Conservation (phyloP, 2,329 filamentous ascomycete genomes). For the Colletotrichum horii region DNA sequence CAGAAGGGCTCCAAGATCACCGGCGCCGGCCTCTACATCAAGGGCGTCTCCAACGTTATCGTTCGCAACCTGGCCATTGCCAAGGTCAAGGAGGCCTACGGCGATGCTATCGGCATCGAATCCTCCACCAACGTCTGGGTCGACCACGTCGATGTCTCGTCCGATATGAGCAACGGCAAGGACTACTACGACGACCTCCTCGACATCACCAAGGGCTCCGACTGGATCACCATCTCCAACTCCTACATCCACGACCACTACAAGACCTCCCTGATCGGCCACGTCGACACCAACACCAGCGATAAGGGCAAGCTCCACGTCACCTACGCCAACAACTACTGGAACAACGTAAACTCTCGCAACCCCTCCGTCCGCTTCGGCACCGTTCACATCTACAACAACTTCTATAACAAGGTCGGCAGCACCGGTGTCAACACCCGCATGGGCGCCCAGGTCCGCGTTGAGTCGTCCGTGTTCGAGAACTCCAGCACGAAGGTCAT, state of each 20-base stretch:
- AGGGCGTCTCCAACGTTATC: constrained; percentile 61
- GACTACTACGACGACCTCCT: constrained; percentile 73
- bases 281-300: constrained; percentile 60
- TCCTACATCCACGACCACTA: constrained; percentile 52
- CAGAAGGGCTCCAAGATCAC: constrained; percentile 39
- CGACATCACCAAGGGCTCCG: constrained; percentile 66
- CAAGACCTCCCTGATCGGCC: constrained; percentile 65
- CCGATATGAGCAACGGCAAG: constrained; percentile 64
- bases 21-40: constrained; percentile 58
- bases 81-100: constrained; percentile 59
- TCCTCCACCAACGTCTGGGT: constrained; percentile 66
- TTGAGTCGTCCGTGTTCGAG: constrained; percentile 59
- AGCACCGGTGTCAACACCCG: constrained; percentile 59
- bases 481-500: constrained; percentile 41
- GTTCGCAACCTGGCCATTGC: constrained; percentile 65
- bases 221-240: constrained; percentile 61
- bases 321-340: constrained; percentile 72
- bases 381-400: constrained; percentile 65
- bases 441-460: constrained; percentile 58
- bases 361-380: constrained; percentile 69
- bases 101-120: constrained; percentile 66
- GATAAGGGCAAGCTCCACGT: constrained; percentile 67
- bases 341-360: constrained; percentile 68
- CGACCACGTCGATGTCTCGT: constrained; percentile 71
- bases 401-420: constrained; percentile 37